Conservation (phyloP, 1,139 yeast genomes). For the Zygosaccharomyces sapae region DNA sequence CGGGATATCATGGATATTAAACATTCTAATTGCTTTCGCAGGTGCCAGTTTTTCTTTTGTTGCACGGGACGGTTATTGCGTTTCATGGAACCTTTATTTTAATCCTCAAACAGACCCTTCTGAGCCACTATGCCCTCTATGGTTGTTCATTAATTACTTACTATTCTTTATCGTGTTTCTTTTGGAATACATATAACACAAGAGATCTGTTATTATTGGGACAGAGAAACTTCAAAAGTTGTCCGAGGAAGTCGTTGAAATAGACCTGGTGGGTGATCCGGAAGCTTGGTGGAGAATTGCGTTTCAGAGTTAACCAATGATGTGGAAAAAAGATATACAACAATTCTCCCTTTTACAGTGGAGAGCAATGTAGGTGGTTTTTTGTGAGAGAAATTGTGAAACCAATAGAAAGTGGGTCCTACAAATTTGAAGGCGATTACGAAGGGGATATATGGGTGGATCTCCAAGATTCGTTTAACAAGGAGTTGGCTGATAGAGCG, state of each 20-base stretch:
- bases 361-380: not conserved
- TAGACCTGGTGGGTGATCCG: not conserved
- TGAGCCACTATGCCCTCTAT: not conserved
- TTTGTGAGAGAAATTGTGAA: not conserved
- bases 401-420: not conserved
- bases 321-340: not conserved
- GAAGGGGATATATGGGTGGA: too few relatives aligned
- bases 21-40: too few relatives aligned
- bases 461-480: too few relatives aligned
- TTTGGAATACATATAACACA: not conserved
- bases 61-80: not conserved
- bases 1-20: too few relatives aligned
- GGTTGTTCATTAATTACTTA: not conserved
- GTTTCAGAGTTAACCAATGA: not conserved
- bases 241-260: not conserved
- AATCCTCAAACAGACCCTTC: not conserved
- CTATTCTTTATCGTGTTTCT: not conserved
- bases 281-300: constrained; percentile 1
- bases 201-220: not conserved
- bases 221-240: not conserved
- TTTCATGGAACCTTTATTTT: not conserved
- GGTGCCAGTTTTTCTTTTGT: not conserved
- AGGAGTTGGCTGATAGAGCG: too few relatives aligned
- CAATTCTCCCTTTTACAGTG: not conserved
- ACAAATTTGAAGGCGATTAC: too few relatives aligned